Evolutionary conservation across 371 early-diverging fungal species (phyloP).

Genomic region (Basidiobolus meristosporus): DNA sequence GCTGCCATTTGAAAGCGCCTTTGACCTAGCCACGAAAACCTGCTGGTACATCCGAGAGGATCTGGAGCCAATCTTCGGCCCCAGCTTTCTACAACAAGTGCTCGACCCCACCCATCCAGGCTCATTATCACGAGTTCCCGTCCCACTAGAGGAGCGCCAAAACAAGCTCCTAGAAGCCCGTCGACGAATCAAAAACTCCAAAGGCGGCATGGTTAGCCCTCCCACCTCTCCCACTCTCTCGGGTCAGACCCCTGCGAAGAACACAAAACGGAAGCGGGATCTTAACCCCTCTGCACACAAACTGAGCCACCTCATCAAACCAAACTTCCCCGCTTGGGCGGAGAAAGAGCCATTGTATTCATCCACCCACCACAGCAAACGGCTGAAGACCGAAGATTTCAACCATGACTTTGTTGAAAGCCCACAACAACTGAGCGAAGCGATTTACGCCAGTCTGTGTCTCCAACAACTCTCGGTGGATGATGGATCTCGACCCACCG

Average conservation of each 20-base stretch:
- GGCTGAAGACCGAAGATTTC: constrained; percentile 1
- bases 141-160: constrained; percentile 6
- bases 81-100: constrained; percentile 22
- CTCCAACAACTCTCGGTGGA: constrained; percentile 31
- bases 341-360: too few relatives aligned
- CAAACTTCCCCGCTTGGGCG: constrained; percentile 1
- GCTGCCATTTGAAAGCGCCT: constrained; percentile 39
- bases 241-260: not conserved
- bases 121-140: constrained; percentile 7
- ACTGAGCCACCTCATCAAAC: not conserved
- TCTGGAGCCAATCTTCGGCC: constrained; percentile 36
- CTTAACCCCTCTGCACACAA: too few relatives aligned
- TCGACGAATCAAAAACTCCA: constrained; percentile 1
- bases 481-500: constrained; percentile 22
- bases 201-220: constrained; percentile 4
- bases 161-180: constrained; percentile 8
- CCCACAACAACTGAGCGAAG: constrained; percentile 21
- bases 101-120: constrained; percentile 25
- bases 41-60: constrained; percentile 36
- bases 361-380: constrained; percentile 5
- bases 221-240: constrained; percentile 3
- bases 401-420: constrained; percentile 5
- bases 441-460: constrained; percentile 25
- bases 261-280: not conserved
- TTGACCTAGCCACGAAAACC: constrained; percentile 24